Evolutionary conservation across 495 filamentous ascomycete species (phyloP), one percentile per base, ranked within the genome.

Genomic region (Aspergillus wentii): DNA sequence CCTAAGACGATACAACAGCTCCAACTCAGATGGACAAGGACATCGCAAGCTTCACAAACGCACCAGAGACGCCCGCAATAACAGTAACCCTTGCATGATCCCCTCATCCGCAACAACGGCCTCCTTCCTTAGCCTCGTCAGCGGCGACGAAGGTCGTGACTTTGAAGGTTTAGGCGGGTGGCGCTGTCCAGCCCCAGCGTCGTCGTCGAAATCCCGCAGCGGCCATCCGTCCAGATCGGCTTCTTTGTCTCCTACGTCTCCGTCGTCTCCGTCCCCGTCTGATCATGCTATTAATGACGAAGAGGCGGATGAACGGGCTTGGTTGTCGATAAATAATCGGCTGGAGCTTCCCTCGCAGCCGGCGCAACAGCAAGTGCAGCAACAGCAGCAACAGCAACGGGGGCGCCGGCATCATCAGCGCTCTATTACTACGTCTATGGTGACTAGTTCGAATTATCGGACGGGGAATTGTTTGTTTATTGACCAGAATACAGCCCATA

Each of bases 131-230:
- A 42, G 60, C 4, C 58, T 66, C 8, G 48, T 61, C 27, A 61
- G 62, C 48, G 55, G 56, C 8, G 53, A 66, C 33, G 48, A 74
- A 15, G 69, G 74, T 35, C 71, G 86, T 4, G 87, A 94, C 60
- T 94, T 83, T 48, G 87, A 94, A 62, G 87, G 86, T n/a, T 72
- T 94, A 3, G 87, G 87, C 9, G 87, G 87, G 1, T 90, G 85
- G 86, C 68, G 83, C 36, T 55, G 55, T 15, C 59, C 54, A 19
- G 32, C 43, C 4, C n/a, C n/a, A n/a, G n/a, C n/a, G n/a, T 38
- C 51, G 20, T 38, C 51, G 11, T 45, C 47, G 1, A 46, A 34
- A 13, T 23, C 38, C 17, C 46, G n/a, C n/a, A n/a, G 38, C 2
- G 55, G 43, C 5, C 41, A 76, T 11, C 56, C 56, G 16, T 59